phyloP scores from a whole-genome alignment of 257 asterid genomes.

The Apocynum venetum region DNA sequence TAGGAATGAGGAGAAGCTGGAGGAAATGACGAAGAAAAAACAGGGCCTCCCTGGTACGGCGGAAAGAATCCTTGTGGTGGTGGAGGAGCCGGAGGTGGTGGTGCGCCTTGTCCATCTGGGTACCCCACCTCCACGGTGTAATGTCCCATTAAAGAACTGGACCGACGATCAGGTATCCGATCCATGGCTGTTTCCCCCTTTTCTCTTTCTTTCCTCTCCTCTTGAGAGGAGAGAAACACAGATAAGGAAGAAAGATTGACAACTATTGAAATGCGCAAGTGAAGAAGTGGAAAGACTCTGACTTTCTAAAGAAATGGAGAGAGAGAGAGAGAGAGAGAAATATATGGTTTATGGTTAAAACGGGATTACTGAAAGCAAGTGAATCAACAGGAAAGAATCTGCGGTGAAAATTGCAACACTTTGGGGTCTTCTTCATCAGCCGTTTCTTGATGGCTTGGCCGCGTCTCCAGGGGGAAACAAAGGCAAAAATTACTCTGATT shows the following conservation, averaged over 20 bases:
- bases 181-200: slow-evolving; percentile 20
- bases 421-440: neutral
- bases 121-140: neutral
- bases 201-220: slow-evolving; percentile 15
- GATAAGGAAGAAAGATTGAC: neutral
- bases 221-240: neutral
- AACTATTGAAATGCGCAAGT: no score
- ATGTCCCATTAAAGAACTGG: slow-evolving; percentile 12
- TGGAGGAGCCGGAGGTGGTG: neutral
- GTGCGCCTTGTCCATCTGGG: neutral
- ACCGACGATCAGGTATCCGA: slow-evolving; percentile 9
- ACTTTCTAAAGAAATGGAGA: neutral
- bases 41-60: no score
- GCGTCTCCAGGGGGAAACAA: neutral
- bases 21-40: no score
- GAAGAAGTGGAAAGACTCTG: neutral
- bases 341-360: neutral
- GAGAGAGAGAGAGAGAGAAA: neutral
- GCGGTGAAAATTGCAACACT: neutral
- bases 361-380: neutral
- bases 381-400: neutral
- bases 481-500: no score
- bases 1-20: no score
- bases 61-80: no score
- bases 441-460: neutral